phyloP scores from a whole-genome alignment of 179 eudicot species.

The Gypsophila paniculata region DNA sequence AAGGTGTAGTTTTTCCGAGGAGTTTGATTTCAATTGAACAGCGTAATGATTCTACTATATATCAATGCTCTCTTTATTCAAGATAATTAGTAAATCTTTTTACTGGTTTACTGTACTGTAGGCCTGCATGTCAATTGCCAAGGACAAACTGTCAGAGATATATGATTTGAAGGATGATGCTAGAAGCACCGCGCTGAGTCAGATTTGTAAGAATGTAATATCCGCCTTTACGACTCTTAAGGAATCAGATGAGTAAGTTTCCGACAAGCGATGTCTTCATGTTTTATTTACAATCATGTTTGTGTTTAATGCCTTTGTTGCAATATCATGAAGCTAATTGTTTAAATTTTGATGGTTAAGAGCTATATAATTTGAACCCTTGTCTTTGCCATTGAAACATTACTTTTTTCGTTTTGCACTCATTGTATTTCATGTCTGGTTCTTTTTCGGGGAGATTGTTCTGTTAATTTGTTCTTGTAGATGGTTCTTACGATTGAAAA shows the following conservation, averaged over 20 bases:
- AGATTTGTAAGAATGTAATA: constrained; percentile 54
- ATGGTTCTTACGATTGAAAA: no score
- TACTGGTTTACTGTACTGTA: constrained; percentile 25
- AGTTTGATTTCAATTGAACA: no score
- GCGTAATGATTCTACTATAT: no score
- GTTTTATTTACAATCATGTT: not conserved
- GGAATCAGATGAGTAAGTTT: constrained; percentile 56
- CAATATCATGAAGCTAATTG: not conserved
- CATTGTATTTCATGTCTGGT: not conserved
- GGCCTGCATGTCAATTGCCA: constrained; percentile 66
- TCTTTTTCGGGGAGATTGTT: not conserved
- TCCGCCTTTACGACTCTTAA: constrained; percentile 62
- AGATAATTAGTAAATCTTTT: no score
- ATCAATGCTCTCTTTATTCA: no score
- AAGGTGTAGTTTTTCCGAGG: not conserved
- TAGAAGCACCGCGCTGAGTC: constrained; percentile 36
- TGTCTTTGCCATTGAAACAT: not conserved
- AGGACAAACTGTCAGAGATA: constrained; percentile 34
- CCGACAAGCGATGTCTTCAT: not conserved
- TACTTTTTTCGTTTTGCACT: not conserved
- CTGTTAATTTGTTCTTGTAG: not conserved
- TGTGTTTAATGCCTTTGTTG: constrained; percentile 1
- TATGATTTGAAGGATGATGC: constrained; percentile 32
- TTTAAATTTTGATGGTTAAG: not conserved
- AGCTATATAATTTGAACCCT: not conserved